phyloP scores from a whole-genome alignment of 2,329 filamentous ascomycete species.

The Dactylellina haptotyla region DNA sequence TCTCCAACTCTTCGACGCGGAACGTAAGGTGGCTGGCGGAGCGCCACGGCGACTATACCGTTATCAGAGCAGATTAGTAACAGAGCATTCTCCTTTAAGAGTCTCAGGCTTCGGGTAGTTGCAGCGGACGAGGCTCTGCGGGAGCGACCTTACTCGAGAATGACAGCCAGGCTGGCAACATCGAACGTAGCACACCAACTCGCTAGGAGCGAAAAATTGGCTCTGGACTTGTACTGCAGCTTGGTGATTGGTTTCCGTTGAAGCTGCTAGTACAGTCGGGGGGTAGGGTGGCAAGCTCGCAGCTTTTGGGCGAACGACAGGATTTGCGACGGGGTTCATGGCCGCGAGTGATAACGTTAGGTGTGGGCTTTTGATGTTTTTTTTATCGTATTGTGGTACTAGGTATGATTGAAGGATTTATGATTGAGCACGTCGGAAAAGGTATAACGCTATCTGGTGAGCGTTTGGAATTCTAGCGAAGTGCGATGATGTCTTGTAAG shows the following conservation, averaged over 20 bases:
- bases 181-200: slow-evolving; percentile 33
- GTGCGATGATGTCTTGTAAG: slow-evolving; percentile 19
- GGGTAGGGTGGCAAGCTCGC: slow-evolving; percentile 31
- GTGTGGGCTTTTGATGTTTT: background rate
- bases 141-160: slow-evolving; percentile 3
- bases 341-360: no score
- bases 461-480: slow-evolving; percentile 25
- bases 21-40: slow-evolving; percentile 44
- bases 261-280: slow-evolving; percentile 5
- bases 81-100: background rate
- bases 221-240: slow-evolving; percentile 12
- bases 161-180: slow-evolving; percentile 44
- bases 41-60: slow-evolving; percentile 23
- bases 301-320: slow-evolving; percentile 35
- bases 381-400: background rate
- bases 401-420: background rate
- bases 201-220: slow-evolving; percentile 23
- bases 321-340: slow-evolving; percentile 23
- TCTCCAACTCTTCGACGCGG: slow-evolving; percentile 37
- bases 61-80: slow-evolving; percentile 9
- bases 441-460: slow-evolving; percentile 10
- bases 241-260: background rate
- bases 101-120: background rate
- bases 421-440: background rate
- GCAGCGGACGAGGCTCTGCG: slow-evolving; percentile 7